These are phyloP conservation scores for Crassisporium funariophilum DNA, from an alignment of 768 basidiomycete species.

Conservation along the genomic window DNA sequence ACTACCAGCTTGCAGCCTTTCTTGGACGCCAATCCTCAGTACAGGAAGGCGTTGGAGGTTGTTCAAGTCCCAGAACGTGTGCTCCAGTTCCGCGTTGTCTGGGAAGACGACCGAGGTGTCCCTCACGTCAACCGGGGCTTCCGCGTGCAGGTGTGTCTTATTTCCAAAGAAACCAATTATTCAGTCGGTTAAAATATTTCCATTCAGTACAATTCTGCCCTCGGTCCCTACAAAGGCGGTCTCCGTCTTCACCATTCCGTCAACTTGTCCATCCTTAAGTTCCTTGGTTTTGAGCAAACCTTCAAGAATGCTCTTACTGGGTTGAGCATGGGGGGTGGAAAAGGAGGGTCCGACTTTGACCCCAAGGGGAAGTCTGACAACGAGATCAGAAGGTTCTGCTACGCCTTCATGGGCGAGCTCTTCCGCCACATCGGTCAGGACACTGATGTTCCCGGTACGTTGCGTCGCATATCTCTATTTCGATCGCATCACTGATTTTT, in stretches of 20 bases:
- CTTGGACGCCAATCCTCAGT: slow-evolving; percentile 65
- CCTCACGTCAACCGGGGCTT: slow-evolving; percentile 73
- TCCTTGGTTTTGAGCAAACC: slow-evolving; percentile 81
- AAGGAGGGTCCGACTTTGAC: slow-evolving; percentile 81
- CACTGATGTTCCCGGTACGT: slow-evolving; percentile 68
- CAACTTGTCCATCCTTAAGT: slow-evolving; percentile 82
- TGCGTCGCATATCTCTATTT: slow-evolving; percentile 2
- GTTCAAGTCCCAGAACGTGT: slow-evolving; percentile 59
- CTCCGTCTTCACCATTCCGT: slow-evolving; percentile 78
- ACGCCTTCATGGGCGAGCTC: slow-evolving; percentile 75
- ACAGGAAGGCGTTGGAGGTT: slow-evolving; percentile 67
- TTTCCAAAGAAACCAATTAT: not conserved
- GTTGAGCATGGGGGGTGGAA: slow-evolving; percentile 76
- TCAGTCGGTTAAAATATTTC: not conserved
- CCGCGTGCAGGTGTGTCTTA: slow-evolving; percentile 61
- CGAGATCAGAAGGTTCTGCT: slow-evolving; percentile 74
- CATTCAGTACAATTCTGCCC: slow-evolving; percentile 69
- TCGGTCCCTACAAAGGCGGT: slow-evolving; percentile 81
- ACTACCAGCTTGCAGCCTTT: slow-evolving; percentile 62
- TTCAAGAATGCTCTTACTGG: slow-evolving; percentile 84
- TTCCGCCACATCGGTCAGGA: slow-evolving; percentile 71
- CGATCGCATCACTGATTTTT: not conserved
- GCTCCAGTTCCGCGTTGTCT: slow-evolving; percentile 72
- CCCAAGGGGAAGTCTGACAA: slow-evolving; percentile 79
- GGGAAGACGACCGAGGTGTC: slow-evolving; percentile 71